Evolutionary conservation across 345 rosid species (phyloP), one percentile per base, ranked within the genome.

Genomic region (Leavenworthia alabamica): DNA sequence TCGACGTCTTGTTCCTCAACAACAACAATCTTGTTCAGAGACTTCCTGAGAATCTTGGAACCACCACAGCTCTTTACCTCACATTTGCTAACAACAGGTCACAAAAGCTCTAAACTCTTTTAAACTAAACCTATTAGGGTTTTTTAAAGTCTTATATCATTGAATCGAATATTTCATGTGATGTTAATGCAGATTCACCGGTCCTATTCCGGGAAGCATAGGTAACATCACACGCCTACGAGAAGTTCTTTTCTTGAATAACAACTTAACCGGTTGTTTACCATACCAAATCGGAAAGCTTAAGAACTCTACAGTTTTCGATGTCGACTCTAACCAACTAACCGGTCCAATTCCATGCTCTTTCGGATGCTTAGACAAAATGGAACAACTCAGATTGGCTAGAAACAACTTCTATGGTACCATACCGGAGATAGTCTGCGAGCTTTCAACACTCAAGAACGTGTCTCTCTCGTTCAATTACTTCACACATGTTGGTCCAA

Each of bases 41-140:
- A 27, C 66, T 90, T 33, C 91, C 96, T 0, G 80, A 78, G 5
- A 76, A 77, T 24, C 64, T 85, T 3, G 87, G 78, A 64, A 64
- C 37, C 68, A 81, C 82, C 42, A 89, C 76, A 7, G 71, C 83
- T 40, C 75, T 75, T 31, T 81, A 75, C 41, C 94, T 88, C 50
- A 80, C 92, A 20, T 70, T 88, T 43, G 96, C 98, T 56, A 88
- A 91, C 73, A 91, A 86, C 78, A 81, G 82, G 47, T 70, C 11
- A 37, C 22, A 11, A 49, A 23, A 23, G 32, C 60, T 67, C 19
- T 51, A 19, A 17, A 37, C 26, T 26, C 17, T 47, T 1, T 54
- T 64, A 12, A 0, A 17, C 19, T 17, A 23, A 54, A 44, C 6
- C 19, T 4, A 15, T 20, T 32, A 32, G 10, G 22, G 11, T 27